Conservation (phyloP, 2,329 filamentous ascomycete genomes). For the Colletotrichum chrysophilum region DNA sequence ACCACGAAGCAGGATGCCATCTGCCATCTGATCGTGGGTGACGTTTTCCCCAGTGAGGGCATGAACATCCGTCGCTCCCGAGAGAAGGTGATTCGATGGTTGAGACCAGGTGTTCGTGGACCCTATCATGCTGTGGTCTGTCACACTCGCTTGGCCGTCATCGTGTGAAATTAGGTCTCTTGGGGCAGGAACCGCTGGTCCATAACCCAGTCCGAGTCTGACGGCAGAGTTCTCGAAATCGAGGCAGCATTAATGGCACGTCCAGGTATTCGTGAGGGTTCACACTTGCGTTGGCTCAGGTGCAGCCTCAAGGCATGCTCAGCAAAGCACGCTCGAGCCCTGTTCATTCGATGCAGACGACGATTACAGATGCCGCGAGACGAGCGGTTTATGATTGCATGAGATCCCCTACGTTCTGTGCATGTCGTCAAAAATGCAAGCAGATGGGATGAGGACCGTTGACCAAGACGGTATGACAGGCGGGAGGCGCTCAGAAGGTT, state of each 20-base stretch:
- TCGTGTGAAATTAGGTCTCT: neutral
- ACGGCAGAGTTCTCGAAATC: neutral
- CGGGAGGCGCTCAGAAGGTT: neutral
- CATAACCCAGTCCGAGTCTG: neutral
- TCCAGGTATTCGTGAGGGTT: neutral
- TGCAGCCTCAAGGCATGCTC: neutral
- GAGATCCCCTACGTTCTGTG: neutral
- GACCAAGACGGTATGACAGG: neutral
- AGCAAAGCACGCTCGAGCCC: neutral
- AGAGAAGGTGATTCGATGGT: neutral
- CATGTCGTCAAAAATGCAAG: neutral
- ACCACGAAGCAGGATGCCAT: fast-evolving
- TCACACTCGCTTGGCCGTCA: neutral
- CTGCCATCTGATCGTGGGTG: neutral
- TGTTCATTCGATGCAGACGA: neutral
- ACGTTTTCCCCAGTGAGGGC: fast-evolving
- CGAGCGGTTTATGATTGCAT: neutral
- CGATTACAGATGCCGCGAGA: neutral
- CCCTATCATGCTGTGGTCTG: neutral
- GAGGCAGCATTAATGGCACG: neutral
- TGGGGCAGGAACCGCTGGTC: neutral
- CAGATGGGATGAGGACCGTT: neutral
- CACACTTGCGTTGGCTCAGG: fast-evolving
- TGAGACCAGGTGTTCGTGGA: neutral
- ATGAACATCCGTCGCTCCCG: neutral